A percentile compares a stretch with the other conserved stretches of the same genome.
Evolutionary conservation across 768 basidiomycete species (phyloP).

Genomic region (Boletus subparvulus): DNA sequence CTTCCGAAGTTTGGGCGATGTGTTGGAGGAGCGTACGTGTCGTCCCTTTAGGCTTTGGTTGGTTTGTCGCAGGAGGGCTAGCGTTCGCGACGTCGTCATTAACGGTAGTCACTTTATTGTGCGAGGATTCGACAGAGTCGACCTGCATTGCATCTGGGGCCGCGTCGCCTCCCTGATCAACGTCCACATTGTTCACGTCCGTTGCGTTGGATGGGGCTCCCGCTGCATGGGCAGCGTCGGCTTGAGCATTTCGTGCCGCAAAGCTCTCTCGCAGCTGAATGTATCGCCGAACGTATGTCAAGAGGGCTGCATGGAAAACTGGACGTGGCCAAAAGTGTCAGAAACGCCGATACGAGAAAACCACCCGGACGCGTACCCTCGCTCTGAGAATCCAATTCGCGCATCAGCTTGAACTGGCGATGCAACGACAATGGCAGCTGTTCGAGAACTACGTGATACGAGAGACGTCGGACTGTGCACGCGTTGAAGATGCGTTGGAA

Average conservation of each 20-base stretch:
- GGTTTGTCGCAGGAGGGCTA: neutral
- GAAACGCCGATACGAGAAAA: neutral
- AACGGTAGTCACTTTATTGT: neutral
- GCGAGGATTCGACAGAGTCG: conserved; percentile 1
- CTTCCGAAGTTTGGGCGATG: conserved; percentile 60
- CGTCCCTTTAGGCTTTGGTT: conserved; percentile 32
- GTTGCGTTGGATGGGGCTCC: neutral
- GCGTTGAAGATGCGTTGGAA: neutral
- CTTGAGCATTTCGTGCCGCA: conserved; percentile 9
- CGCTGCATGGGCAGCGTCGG: neutral
- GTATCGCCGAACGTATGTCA: conserved; percentile 50
- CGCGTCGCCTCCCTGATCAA: neutral
- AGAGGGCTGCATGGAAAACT: conserved; percentile 43
- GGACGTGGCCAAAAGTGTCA: conserved; percentile 7
- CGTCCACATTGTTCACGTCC: neutral
- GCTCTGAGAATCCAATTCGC: conserved; percentile 70
- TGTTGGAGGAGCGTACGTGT: conserved; percentile 53
- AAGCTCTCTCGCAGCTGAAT: conserved; percentile 37
- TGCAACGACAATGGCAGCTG: conserved; percentile 76
- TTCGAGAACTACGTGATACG: conserved; percentile 55
- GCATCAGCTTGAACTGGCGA: conserved; percentile 65
- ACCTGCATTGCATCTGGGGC: conserved; percentile 5
- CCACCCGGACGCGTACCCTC: conserved; percentile 40
- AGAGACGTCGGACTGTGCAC: neutral
- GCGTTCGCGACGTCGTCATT: neutral